Base-by-base conservation (phyloP, 257 asterid species). In the Avicennia marina region DNA sequence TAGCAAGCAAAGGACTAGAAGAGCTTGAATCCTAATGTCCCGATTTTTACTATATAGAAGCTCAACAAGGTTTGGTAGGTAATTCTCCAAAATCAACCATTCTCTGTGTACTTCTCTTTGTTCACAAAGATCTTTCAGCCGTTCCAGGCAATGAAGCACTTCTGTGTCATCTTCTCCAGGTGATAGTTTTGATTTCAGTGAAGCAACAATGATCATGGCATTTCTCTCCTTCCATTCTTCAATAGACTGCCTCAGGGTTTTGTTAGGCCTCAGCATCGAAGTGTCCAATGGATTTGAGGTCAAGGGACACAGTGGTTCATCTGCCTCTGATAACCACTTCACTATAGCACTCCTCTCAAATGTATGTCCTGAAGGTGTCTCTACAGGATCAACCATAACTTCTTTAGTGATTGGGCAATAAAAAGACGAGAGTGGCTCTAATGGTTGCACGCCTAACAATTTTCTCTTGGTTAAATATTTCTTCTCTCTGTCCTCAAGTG, bases 141-240 rank as follows among this genome's bases (percentile, higher is more conserved):
- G 60, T 56, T 67, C 81, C 57, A 83, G 65, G 53, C 68, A 66
- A 47, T 24, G 58, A 68, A 78, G 76, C 67, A 78, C 80, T 42
- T 80, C 85, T 26, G n/a, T n/a, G n/a, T 63, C 74, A 20, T 66
- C 80, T 12, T 54, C 66, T 16, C 57, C 62, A 0, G 81, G 73
- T 4, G 56, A 69, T 10, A 83, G 65, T 60, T 59, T 67, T 43
- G 75, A 62, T 69, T 81, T 78, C 62, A 78, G 32, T 26, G 75
- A 66, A 18, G 81, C 83, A 10, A 83, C 63, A 64, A 53, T 46
- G 57, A 83, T 83, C 80, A 83, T 83, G 36, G 78, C 78, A 61
- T 83, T 83, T 63, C 93, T 72, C 34, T 83, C 93, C 75, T 52
- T 73, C 88, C 88, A 83, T 70, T 83, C 93, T 49, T 83, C 93